Base-by-base conservation (phyloP, 108 stramenopile species). In the Ochromonas danica region DNA sequence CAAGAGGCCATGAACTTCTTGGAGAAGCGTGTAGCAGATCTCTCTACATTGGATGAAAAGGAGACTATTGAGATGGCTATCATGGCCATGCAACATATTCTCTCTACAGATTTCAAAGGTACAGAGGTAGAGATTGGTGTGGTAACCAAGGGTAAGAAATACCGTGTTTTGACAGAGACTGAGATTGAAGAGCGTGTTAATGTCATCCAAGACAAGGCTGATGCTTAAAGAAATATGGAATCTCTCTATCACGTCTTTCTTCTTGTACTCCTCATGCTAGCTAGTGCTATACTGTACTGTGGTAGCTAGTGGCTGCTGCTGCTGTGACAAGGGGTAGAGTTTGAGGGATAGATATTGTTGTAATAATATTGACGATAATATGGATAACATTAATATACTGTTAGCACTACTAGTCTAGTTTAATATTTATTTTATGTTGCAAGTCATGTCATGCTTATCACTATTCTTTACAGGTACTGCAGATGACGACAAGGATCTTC, bases 1-100 rank as follows among this genome's bases (percentile, higher is more conserved):
- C 94, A 96, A 87, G 98, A 99, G 88, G 97, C 98, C 38, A 92
- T 94, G 82, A 97, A 97, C 84, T 95, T 92, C 89, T 89, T 99
- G 80, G 98, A 99, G 88, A 98, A 96, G 87, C 87, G 92, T 79
- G 97, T 92, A 22, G 86, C 83, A 22, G 91, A 92, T 35, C 87
- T 94, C 77, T 81, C 83, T 43, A 80, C 81, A 10, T 90, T 89
- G 71, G 78, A 84, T 43, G 61, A 80, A 0, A 89, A 91, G 43
- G 83, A 91, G 71, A 90, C 91, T 36, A 85, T 95, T 36, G 79
- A 93, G 62, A 90, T 89, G 22, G 94, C 95, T 36, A 94, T 98
- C 81, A 91, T 92, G 42, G 92, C 31, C 75, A 41, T 84, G 33
- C 72, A 82, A 51, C 36, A 63, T 61, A 74, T 81, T 33, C 60